phyloP scores from a whole-genome alignment of 2,329 filamentous ascomycete species.

The Torrubiella hemipterigena region DNA sequence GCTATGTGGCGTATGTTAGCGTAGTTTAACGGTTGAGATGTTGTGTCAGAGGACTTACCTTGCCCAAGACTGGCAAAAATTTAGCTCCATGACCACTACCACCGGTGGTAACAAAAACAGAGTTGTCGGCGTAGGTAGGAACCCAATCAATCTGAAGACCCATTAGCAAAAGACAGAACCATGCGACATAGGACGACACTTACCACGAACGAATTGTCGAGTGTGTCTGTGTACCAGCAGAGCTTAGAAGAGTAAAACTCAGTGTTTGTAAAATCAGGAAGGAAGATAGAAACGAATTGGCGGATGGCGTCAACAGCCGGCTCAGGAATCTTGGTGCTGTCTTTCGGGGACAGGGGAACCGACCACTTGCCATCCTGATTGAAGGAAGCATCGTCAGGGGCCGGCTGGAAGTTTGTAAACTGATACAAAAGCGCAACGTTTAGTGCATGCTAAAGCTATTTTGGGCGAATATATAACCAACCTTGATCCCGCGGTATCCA shows the following conservation, averaged over 20 bases:
- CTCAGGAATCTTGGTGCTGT: slow-evolving; percentile 11
- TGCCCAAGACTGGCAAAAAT: slow-evolving; percentile 20
- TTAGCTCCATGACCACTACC: slow-evolving; percentile 24
- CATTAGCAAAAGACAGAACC: background rate
- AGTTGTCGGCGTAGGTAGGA: slow-evolving; percentile 14
- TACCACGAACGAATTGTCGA: slow-evolving; percentile 20
- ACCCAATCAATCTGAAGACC: slow-evolving; percentile 18
- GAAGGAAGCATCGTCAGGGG: slow-evolving; percentile 14
- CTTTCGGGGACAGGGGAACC: slow-evolving; percentile 13
- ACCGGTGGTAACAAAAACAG: slow-evolving; percentile 20
- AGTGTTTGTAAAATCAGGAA: slow-evolving; percentile 14
- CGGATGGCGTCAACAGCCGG: slow-evolving; percentile 11
- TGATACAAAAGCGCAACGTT: slow-evolving; percentile 2
- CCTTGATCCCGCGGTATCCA: slow-evolving; percentile 16
- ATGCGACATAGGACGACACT: too few species aligned
- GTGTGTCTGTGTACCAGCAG: slow-evolving; percentile 23
- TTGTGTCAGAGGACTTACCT: slow-evolving; percentile 8
- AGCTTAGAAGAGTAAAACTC: slow-evolving; percentile 15
- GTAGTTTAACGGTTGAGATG: background rate
- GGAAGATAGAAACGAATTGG: slow-evolving; percentile 11
- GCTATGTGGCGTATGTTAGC: slow-evolving; percentile 11
- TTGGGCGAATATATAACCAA: slow-evolving; percentile 1
- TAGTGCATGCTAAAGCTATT: background rate
- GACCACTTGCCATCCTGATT: slow-evolving; percentile 19
- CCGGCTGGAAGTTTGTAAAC: slow-evolving; percentile 19